A percentile compares a stretch with the other conserved stretches of the same genome.
phyloP scores from a whole-genome alignment of 148 eudicot species.

The Cornus suecica region DNA sequence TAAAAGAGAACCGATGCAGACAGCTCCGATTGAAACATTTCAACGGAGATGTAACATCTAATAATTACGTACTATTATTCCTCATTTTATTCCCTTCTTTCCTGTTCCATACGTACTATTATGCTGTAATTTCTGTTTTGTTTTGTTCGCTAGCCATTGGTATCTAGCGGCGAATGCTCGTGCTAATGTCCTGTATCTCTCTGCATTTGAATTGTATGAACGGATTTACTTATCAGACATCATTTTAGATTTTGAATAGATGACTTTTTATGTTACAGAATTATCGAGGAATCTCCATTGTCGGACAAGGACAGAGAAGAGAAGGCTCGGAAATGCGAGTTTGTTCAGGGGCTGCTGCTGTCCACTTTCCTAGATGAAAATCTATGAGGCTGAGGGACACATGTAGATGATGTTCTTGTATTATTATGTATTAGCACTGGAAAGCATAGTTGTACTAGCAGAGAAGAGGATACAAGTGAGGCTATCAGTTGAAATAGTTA shows the following conservation, averaged over 20 bases:
- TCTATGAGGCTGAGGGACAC: slow-evolving; percentile 21
- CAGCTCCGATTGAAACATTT: too few relatives aligned
- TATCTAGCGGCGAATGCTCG: background rate
- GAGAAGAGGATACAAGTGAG: slow-evolving; percentile 17
- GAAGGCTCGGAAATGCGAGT: slow-evolving; percentile 60
- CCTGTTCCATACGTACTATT: too few relatives aligned
- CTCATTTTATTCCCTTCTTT: too few relatives aligned
- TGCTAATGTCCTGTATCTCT: background rate
- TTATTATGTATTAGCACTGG: slow-evolving; percentile 4
- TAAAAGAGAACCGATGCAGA: too few relatives aligned
- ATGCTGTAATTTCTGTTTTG: too few relatives aligned
- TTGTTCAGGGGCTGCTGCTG: slow-evolving; percentile 67
- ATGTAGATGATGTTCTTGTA: background rate
- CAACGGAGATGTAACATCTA: too few relatives aligned
- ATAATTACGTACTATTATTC: too few relatives aligned
- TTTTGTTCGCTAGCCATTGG: background rate
- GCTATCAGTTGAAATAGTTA: slow-evolving; percentile 4
- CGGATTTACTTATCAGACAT: background rate
- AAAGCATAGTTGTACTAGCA: background rate
- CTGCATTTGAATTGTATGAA: background rate
- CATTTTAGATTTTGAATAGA: background rate
- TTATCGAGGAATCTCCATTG: slow-evolving; percentile 29
- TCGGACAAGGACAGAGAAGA: slow-evolving; percentile 80
- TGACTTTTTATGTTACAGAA: slow-evolving; percentile 15
- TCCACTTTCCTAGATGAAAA: slow-evolving; percentile 66